Conservation (phyloP, 495 filamentous ascomycete genomes). For the Penicillium maclennaniae region DNA sequence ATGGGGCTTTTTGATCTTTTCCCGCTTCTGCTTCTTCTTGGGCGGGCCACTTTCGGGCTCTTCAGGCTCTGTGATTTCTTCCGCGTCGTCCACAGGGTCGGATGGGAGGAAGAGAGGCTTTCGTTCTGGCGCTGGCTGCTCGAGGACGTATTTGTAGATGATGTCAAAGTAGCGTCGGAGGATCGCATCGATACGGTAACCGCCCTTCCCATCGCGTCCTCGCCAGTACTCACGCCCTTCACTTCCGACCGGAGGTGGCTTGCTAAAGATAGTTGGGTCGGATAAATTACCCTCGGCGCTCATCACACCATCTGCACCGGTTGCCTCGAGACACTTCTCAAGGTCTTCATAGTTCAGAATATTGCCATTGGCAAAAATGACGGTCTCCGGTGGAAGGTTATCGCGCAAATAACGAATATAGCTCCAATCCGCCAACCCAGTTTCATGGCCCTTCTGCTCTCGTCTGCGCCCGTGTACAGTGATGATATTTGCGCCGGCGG, state of each 20-base stretch:
- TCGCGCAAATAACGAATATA: slow-evolving; percentile 78
- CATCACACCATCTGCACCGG: slow-evolving; percentile 92
- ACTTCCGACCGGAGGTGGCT: slow-evolving; percentile 56
- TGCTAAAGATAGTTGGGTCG: slow-evolving; percentile 82
- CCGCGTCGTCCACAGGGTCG: slow-evolving; percentile 46
- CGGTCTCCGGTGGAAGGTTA: slow-evolving; percentile 77
- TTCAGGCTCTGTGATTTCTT: slow-evolving; percentile 32
- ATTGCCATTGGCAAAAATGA: slow-evolving; percentile 96
- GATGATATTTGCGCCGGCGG: slow-evolving; percentile 85
- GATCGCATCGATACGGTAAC: slow-evolving; percentile 85
- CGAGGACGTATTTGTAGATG: slow-evolving; percentile 69
- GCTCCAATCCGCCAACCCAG: slow-evolving; percentile 88
- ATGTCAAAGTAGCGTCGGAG: slow-evolving; percentile 88
- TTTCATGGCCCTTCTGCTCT: slow-evolving; percentile 95
- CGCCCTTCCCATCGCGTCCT: slow-evolving; percentile 73
- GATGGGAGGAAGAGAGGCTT: slow-evolving; percentile 71
- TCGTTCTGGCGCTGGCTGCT: slow-evolving; percentile 55
- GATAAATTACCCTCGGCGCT: slow-evolving; percentile 90
- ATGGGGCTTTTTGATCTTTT: slow-evolving; percentile 43
- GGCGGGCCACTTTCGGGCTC: slow-evolving; percentile 39
- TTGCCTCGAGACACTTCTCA: slow-evolving; percentile 72
- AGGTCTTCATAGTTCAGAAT: slow-evolving; percentile 80
- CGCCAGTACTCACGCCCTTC: slow-evolving; percentile 81
- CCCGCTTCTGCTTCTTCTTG: slow-evolving; percentile 61
- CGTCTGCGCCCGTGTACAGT: slow-evolving; percentile 85